Conservation (phyloP, 257 asterid genomes). For the Solanum sejunctum region DNA sequence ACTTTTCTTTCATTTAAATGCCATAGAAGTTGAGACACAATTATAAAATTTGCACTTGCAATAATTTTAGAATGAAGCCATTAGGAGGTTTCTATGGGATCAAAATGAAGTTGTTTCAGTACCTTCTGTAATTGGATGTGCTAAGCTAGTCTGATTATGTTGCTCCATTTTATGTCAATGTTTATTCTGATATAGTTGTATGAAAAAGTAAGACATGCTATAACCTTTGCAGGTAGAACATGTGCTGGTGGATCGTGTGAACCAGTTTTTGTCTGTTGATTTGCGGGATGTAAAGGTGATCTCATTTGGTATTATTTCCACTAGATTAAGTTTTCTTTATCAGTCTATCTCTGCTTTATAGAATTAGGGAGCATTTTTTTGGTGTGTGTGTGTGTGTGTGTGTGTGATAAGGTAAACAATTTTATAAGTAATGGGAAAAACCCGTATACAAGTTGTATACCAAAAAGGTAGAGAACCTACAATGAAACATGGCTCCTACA, state of each 20-base stretch:
- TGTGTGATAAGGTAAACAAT: neutral
- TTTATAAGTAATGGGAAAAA: neutral
- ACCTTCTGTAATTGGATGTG: neutral
- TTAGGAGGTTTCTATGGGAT: neutral
- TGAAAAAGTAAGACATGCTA: slow-evolving; percentile 5
- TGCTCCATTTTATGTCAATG: neutral
- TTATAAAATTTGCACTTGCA: neutral
- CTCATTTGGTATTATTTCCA: neutral
- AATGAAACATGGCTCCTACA: neutral
- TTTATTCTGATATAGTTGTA: neutral
- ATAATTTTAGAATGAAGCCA: neutral
- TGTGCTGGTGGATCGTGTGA: slow-evolving; percentile 86
- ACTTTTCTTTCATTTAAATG: neutral
- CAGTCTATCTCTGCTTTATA: neutral
- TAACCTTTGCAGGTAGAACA: slow-evolving; percentile 72
- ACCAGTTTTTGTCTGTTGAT: slow-evolving; percentile 74
- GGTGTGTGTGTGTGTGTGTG: neutral
- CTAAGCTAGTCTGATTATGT: neutral
- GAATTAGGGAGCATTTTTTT: neutral
- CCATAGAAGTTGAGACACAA: neutral
- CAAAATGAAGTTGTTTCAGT: neutral
- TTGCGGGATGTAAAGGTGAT: slow-evolving; percentile 90
- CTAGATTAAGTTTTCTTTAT: neutral
- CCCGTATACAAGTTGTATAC: neutral
- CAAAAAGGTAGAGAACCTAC: neutral